Base-by-base conservation (phyloP, 257 asterid genomes). In the Nicotiana tomentosiformis region DNA sequence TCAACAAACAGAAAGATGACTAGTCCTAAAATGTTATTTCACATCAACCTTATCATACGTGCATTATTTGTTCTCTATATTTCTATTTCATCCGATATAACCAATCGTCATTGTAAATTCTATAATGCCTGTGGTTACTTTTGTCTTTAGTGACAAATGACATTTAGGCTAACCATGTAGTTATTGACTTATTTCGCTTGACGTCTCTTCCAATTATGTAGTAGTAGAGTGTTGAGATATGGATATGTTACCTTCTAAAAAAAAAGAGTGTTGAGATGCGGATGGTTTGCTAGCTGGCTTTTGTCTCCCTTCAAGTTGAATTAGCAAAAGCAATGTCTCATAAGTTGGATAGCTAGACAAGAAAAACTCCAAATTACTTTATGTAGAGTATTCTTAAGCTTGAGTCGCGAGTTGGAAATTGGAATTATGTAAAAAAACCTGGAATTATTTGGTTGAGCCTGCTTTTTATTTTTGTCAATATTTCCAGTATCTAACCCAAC, bases 21-120 rank as follows among this genome's bases (percentile, higher is more conserved):
- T n/a, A 18, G 32, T 37, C 77, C 77, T 69, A 39, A 69, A n/a
- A 69, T 37, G 77, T n/a, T 37, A 69, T 69, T 69, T 68, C 77
- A 68, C 43, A 30, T 39, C 46, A 39, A 18, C 15, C 56, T 69
- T 69, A 37, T 30, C 77, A 69, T 69, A 69, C 32, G 2, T 69
- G 56, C 51, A n/a, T n/a, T 37, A n/a, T 37, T 67, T n/a, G 32
- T 43, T 69, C 57, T 37, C 11, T 69, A 17, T 37, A 56, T 37
- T 69, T 69, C 56, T 37, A 69, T 18, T 69, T 39, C 57, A n/a
- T 69, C 77, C 39, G 32, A n/a, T 69, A 69, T 69, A 39, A 39
- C 12, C 77, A 39, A 39, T 69, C 77, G 7, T 69, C n/a, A 30
- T 69, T 69, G 6, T 39, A 37, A n/a, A 55, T 35, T 69, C 33